Base-by-base conservation (phyloP, 192 early-diverging fungal genomes). In the Endogone sp. region DNA sequence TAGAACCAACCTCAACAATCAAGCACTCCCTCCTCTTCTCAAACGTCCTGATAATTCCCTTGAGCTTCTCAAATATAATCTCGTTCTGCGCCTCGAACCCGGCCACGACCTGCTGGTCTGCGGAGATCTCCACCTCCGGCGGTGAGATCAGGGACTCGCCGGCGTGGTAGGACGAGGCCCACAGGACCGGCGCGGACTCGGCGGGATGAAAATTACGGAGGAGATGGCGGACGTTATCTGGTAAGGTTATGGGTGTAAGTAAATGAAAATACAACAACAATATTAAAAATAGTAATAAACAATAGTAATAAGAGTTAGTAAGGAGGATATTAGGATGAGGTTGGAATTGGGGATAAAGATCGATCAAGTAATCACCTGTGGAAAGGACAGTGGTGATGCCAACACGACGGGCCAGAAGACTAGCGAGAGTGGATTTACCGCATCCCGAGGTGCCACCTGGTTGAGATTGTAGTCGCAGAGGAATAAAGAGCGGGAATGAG, bases 151-250 rank as follows among this genome's bases (percentile, higher is more conserved):
- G 4, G 22, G n/a, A 16, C 54, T 66, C 65, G 27, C 57, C 63
- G n/a, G 64, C 63, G 44, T 72, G 60, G 32, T 72, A 72, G 8
- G 71, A 72, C 4, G 71, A 72, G 16, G 71, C 71, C 71, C 71
- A 72, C 9, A 72, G 54, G 4, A 72, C 20, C 2, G 22, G 65
- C 20, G 55, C 27, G 4, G 29, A 23, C 56, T 67, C 65, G 24
- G 62, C 24, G 25, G 57, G 56, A 32, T 72, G 60, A 31, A 66
- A 72, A 55, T 64, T 67, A 26, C 71, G 71, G 24, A 72, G 31
- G 8, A 72, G 29, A 27, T 63, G 60, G 9, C 71, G 71, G 23
- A 72, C 29, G 24, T 72, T 63, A 29, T 72, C 71, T 59, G n/a
- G n/a, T n/a, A n/a, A n/a, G n/a, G n/a, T n/a, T n/a, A n/a, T n/a